Percentiles rank a stretch among this genome's conserved stretches.
phyloP scores from a whole-genome alignment of 108 stramenopile species.

The Fistulifera pelliculosa region DNA sequence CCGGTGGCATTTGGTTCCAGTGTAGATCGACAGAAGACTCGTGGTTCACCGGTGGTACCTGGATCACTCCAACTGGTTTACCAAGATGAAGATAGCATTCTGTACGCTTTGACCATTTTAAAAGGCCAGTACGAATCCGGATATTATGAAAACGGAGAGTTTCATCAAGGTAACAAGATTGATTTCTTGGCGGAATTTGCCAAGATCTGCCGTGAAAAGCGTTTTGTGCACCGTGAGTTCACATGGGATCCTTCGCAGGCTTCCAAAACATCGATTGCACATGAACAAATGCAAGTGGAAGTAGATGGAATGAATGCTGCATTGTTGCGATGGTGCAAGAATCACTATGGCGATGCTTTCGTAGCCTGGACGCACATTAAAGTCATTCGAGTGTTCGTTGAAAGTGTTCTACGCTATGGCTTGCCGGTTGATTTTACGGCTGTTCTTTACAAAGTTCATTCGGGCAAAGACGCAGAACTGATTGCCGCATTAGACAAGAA shows the following conservation, averaged over 20 bases:
- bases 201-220: slow-evolving; percentile 81
- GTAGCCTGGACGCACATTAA: slow-evolving; percentile 98
- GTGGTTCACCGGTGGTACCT: slow-evolving; percentile 91
- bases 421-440: slow-evolving; percentile 91
- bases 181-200: slow-evolving; percentile 85
- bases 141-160: slow-evolving; percentile 84
- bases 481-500: slow-evolving; percentile 65
- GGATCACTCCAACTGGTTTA: slow-evolving; percentile 69
- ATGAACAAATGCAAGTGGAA: slow-evolving; percentile 79
- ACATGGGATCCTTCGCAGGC: slow-evolving; percentile 71
- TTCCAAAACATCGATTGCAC: slow-evolving; percentile 64
- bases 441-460: slow-evolving; percentile 79
- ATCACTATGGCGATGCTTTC: slow-evolving; percentile 94
- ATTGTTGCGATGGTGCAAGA: slow-evolving; percentile 93
- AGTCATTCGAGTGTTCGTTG: slow-evolving; percentile 94
- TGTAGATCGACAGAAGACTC: slow-evolving; percentile 68
- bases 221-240: slow-evolving; percentile 86
- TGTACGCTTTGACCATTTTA: slow-evolving; percentile 89
- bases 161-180: slow-evolving; percentile 70
- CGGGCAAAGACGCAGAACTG: slow-evolving; percentile 61
- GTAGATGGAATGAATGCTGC: slow-evolving; percentile 83
- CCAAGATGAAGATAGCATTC: slow-evolving; percentile 66
- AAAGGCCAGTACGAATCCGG: slow-evolving; percentile 89
- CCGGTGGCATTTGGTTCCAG: slow-evolving; percentile 58
- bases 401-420: slow-evolving; percentile 94